phyloP scores from a whole-genome alignment of 805 yeast species.

The Metschnikowia lunata region DNA sequence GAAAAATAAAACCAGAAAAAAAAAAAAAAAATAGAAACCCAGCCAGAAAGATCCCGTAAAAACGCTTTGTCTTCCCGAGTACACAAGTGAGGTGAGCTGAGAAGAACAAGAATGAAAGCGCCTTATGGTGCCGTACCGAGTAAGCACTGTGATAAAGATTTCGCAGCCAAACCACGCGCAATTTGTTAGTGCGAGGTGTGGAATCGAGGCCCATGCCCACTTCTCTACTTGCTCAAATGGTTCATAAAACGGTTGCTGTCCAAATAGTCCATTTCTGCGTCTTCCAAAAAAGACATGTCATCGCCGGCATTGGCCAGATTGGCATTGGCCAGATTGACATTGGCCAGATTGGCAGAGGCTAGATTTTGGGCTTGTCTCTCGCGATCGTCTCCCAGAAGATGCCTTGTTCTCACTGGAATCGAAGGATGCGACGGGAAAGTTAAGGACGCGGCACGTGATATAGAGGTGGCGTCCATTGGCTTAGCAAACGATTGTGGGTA shows the following conservation, averaged over 20 bases:
- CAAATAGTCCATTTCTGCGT: constrained; percentile 12
- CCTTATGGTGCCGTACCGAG: too few relatives aligned
- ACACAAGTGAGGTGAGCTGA: too few relatives aligned
- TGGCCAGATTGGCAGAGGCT: neutral
- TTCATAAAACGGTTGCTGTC: constrained; percentile 13
- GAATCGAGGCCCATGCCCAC: neutral
- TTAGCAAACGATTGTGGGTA: constrained; percentile 14
- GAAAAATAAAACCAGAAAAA: too few relatives aligned
- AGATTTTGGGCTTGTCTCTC: neutral
- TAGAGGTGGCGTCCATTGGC: neutral
- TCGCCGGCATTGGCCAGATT: neutral
- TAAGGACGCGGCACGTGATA: constrained; percentile 11
- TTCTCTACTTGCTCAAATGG: constrained; percentile 1
- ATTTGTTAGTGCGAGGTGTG: too few relatives aligned
- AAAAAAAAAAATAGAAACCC: too few relatives aligned
- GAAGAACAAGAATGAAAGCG: too few relatives aligned
- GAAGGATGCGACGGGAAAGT: constrained; percentile 1
- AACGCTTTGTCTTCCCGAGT: too few relatives aligned
- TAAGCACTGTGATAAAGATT: too few relatives aligned
- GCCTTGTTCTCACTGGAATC: constrained; percentile 5
- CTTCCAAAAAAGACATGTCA: constrained; percentile 11
- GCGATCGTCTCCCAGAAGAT: constrained; percentile 4
- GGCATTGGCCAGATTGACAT: neutral
- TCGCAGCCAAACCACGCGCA: too few relatives aligned
- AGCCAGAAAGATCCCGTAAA: too few relatives aligned